These are phyloP conservation scores for Ceratobasidium sp. DNA, from an alignment of 1,284 basidiomycete genomes.

Conservation along the genomic window DNA sequence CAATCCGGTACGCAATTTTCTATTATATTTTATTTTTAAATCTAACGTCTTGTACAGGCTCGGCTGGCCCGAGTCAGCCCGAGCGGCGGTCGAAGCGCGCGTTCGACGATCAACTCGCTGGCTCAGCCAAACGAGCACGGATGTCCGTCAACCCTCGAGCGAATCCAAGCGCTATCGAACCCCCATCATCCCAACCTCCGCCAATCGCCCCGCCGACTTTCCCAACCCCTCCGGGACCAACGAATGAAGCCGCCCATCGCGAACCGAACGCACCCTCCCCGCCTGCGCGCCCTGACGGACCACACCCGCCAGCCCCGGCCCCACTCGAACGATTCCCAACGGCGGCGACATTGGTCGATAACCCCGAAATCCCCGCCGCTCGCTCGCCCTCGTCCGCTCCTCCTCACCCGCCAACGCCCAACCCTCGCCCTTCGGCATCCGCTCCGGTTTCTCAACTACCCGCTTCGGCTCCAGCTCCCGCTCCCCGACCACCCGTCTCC, in stretches of 20 bases:
- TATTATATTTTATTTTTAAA: not conserved
- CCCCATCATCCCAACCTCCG: not conserved
- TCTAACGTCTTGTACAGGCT: not conserved
- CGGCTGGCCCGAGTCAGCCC: not conserved
- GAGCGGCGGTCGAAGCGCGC: constrained; percentile 2
- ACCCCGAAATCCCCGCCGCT: not conserved
- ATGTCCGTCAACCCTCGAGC: not conserved
- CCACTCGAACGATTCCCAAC: not conserved
- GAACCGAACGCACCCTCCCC: not conserved
- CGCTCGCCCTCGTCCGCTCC: not conserved
- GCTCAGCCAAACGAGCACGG: not conserved
- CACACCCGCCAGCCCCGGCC: not conserved
- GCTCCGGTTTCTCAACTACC: not conserved
- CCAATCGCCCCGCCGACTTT: not conserved
- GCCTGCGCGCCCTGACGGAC: not conserved
- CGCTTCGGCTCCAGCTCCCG: not conserved
- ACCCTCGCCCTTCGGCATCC: too few relatives aligned
- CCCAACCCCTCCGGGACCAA: not conserved
- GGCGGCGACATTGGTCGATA: not conserved
- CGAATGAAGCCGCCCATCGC: not conserved
- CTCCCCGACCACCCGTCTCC: not conserved
- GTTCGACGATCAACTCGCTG: not conserved
- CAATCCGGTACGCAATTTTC: too few relatives aligned
- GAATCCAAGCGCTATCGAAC: not conserved
- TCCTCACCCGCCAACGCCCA: not conserved